These are phyloP conservation scores for Tetragonia tetragonoides DNA, from an alignment of 148 eudicot genomes.

Conservation along the genomic window DNA sequence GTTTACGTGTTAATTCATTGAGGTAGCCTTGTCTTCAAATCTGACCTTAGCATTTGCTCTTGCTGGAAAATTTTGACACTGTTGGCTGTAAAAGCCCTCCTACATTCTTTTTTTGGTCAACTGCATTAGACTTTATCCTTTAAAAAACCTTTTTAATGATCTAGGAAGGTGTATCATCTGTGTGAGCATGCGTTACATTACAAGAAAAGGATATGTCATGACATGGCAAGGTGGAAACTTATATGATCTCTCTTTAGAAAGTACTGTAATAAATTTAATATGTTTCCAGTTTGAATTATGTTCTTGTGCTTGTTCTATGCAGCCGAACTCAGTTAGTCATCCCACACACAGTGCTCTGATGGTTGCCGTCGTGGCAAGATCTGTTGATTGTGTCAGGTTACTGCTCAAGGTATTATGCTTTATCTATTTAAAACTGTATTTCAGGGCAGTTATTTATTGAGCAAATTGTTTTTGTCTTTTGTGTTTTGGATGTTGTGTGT, in stretches of 20 bases:
- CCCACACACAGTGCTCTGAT: not conserved
- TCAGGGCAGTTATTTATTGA: not conserved
- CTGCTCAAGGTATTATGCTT: conserved; percentile 20
- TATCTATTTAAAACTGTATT: not conserved
- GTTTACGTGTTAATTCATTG: too few relatives aligned
- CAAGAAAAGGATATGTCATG: not conserved
- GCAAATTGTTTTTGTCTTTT: not conserved
- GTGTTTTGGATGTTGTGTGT: not conserved
- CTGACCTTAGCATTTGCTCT: too few relatives aligned
- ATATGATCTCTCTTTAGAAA: not conserved
- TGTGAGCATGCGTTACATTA: not conserved
- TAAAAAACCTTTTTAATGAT: not conserved
- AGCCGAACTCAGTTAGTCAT: conserved; percentile 9
- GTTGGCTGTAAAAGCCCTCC: too few relatives aligned
- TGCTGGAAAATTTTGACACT: too few relatives aligned
- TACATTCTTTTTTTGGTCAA: too few relatives aligned
- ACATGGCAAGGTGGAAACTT: not conserved
- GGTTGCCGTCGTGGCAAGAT: not conserved
- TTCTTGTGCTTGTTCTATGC: not conserved
- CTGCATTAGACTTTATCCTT: too few relatives aligned
- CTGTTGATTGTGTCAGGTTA: conserved; percentile 14
- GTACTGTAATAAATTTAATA: not conserved
- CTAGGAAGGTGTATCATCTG: not conserved
- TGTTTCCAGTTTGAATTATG: not conserved
- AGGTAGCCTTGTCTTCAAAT: too few relatives aligned